Conservation (phyloP, 345 rosid genomes). For the Hirschfeldia incana region DNA sequence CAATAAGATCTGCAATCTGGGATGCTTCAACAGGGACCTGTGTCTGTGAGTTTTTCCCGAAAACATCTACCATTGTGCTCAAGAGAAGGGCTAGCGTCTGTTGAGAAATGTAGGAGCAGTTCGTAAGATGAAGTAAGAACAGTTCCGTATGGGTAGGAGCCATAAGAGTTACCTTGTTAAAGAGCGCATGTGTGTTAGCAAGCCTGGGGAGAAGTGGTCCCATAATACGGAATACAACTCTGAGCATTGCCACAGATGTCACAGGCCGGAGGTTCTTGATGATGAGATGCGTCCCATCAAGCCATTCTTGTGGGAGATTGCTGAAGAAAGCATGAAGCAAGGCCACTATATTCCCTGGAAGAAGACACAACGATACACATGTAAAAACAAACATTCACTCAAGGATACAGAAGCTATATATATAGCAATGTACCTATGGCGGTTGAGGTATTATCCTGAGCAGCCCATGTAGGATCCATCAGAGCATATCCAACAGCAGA, state of each 20-base stretch:
- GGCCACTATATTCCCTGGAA: conserved; percentile 85
- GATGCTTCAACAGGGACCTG: conserved; percentile 69
- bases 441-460: conserved; percentile 98
- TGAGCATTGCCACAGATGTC: conserved; percentile 89
- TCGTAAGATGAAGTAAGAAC: neutral
- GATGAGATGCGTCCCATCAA: conserved; percentile 81
- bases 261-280: conserved; percentile 83
- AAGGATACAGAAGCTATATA: conserved; percentile 17
- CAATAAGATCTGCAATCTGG: conserved; percentile 78
- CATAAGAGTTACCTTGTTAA: conserved; percentile 68
- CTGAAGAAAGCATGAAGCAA: conserved; percentile 94
- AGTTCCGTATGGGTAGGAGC: conserved; percentile 1
- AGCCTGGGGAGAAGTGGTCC: conserved; percentile 95
- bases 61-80: conserved; percentile 71
- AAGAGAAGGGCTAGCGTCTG: conserved; percentile 74
- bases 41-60: conserved; percentile 67
- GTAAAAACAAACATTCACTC: neutral
- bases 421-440: conserved; percentile 63
- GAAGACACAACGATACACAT: conserved; percentile 23
- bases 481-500: conserved; percentile 94
- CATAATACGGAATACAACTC: conserved; percentile 94
- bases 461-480: conserved; percentile 99
- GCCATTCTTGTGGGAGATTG: conserved; percentile 98
- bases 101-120: neutral
- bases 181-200: conserved; percentile 82